phyloP scores from a whole-genome alignment of 1,284 basidiomycete species.

The Leccinum colubrinum region DNA sequence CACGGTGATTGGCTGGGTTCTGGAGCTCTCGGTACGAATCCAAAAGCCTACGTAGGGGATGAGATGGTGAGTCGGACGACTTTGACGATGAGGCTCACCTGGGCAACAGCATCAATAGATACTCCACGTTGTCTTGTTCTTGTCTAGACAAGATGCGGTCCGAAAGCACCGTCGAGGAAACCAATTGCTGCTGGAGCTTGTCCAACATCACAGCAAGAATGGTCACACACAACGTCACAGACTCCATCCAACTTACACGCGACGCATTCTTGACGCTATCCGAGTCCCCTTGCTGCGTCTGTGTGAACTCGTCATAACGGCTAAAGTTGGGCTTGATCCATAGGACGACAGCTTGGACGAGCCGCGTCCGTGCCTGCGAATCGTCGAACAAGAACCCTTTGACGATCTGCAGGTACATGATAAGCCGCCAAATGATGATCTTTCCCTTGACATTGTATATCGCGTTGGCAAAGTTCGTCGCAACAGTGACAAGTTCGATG shows the following conservation, averaged over 20 bases:
- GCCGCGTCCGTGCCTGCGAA: constrained; percentile 70
- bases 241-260: constrained; percentile 89
- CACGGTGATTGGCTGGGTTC: constrained; percentile 60
- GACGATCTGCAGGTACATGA: constrained; percentile 91
- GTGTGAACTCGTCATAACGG: constrained; percentile 80
- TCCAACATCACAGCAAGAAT: constrained; percentile 91
- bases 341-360: constrained; percentile 86
- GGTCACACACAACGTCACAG: constrained; percentile 79
- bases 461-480: constrained; percentile 86
- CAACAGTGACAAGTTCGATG: constrained; percentile 82
- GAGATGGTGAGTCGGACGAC: constrained; percentile 13
- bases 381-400: constrained; percentile 88
- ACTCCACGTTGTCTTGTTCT: constrained; percentile 95
- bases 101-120: constrained; percentile 83
- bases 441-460: constrained; percentile 81
- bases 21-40: constrained; percentile 89
- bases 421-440: constrained; percentile 89
- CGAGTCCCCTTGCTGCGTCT: constrained; percentile 59
- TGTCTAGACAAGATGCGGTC: constrained; percentile 65
- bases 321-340: constrained; percentile 98
- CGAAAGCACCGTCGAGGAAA: constrained; percentile 60
- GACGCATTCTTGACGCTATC: constrained; percentile 69
- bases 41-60: constrained; percentile 34
- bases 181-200: constrained; percentile 80
- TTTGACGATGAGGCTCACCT: constrained; percentile 46